A percentile compares a stretch with the other conserved stretches of the same genome.
Conservation (phyloP, 768 basidiomycete genomes). For the Lactifluus pinguis region DNA sequence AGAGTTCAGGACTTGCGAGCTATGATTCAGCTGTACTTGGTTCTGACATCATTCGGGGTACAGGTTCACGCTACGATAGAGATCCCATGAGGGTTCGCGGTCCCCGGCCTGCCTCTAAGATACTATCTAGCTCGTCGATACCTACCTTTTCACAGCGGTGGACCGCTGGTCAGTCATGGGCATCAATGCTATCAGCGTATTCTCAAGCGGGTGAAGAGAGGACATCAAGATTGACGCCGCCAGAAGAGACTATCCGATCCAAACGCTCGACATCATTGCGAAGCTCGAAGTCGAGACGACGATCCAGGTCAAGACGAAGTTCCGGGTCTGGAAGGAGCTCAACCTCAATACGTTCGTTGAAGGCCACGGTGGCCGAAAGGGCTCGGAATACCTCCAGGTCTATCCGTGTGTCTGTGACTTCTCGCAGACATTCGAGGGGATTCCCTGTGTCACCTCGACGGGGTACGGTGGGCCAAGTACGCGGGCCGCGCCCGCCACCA, state of each 20-base stretch:
- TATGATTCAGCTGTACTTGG: conserved; percentile 20
- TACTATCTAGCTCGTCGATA: background rate
- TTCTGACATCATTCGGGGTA: conserved; percentile 26
- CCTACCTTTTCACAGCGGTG: background rate
- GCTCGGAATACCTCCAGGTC: background rate
- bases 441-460: background rate
- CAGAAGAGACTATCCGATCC: background rate
- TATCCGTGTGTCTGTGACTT: background rate
- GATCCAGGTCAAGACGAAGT: conserved; percentile 5
- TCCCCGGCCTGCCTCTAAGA: background rate
- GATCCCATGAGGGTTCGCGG: conserved; percentile 9
- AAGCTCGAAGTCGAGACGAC: background rate
- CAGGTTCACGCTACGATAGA: background rate
- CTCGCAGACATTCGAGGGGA: background rate
- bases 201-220: background rate
- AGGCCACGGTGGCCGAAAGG: background rate
- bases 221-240: background rate
- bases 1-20: conserved; percentile 1
- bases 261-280: background rate
- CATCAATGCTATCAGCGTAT: background rate
- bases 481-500: conserved; percentile 11
- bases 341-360: conserved; percentile 1
- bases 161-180: conserved; percentile 1
- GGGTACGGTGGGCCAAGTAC: background rate
- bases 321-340: conserved; percentile 4